These are phyloP conservation scores for Amanita thiersii DNA, from an alignment of 768 basidiomycete species.

Conservation along the genomic window DNA sequence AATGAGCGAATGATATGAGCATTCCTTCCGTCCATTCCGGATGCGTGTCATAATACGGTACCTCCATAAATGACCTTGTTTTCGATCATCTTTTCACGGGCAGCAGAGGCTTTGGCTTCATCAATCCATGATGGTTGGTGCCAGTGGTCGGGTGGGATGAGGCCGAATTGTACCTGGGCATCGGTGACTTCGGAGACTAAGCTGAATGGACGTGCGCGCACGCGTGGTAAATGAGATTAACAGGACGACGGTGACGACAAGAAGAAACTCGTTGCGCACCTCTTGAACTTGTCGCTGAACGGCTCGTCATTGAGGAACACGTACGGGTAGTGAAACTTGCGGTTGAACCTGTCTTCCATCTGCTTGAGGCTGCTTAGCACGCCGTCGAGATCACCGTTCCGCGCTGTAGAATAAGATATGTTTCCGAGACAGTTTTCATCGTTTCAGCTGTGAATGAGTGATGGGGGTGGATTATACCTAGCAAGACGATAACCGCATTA, in stretches of 20 bases:
- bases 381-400: conserved; percentile 52
- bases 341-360: conserved; percentile 89
- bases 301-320: conserved; percentile 80
- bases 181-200: conserved; percentile 53
- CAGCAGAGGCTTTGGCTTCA: conserved; percentile 55
- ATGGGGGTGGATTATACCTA: conserved; percentile 30
- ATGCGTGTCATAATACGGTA: no score
- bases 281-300: conserved; percentile 68
- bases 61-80: conserved; percentile 63
- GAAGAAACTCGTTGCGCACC: conserved; percentile 24
- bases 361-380: conserved; percentile 62
- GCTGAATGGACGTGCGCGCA: conserved; percentile 19
- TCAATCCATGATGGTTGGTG: conserved; percentile 76
- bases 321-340: conserved; percentile 76
- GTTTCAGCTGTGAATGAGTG: not conserved
- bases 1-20: not conserved
- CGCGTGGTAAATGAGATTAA: conserved; percentile 2
- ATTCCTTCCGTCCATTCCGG: not conserved
- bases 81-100: conserved; percentile 64
- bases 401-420: conserved; percentile 33
- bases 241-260: not conserved
- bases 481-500: conserved; percentile 77
- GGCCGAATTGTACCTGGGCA: conserved; percentile 59
- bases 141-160: conserved; percentile 79
- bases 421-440: not conserved